Conservation (phyloP, 495 filamentous ascomycete genomes). For the Bathelium albidoporum region DNA sequence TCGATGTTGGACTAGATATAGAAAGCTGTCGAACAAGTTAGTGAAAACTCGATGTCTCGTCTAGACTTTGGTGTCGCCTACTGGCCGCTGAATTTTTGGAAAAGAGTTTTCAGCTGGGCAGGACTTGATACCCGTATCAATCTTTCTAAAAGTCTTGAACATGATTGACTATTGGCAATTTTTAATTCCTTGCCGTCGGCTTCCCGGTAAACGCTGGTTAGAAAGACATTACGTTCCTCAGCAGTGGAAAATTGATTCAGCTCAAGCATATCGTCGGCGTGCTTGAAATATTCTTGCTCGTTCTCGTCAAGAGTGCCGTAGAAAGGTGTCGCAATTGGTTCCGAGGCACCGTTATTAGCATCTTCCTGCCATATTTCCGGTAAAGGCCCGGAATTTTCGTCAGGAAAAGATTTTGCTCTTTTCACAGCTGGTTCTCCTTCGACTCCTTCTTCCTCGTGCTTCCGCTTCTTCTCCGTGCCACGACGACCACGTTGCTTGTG, state of each 20-base stretch:
- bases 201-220: conserved; percentile 77
- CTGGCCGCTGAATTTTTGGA: conserved; percentile 75
- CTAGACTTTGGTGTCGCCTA: conserved; percentile 51
- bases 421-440: conserved; percentile 14
- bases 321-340: conserved; percentile 48
- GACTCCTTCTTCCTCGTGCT: conserved; percentile 37
- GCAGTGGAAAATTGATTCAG: conserved; percentile 67
- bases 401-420: neutral
- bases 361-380: conserved; percentile 8
- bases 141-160: conserved; percentile 84
- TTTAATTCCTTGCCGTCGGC: conserved; percentile 89
- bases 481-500: conserved; percentile 60
- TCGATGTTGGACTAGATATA: conserved; percentile 81
- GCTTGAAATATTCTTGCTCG: conserved; percentile 90
- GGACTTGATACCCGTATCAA: conserved; percentile 72
- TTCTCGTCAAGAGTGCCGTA: conserved; percentile 82
- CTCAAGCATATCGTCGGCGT: conserved; percentile 79
- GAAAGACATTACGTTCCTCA: conserved; percentile 70
- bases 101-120: conserved; percentile 73
- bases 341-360: conserved; percentile 14
- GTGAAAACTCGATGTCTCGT: conserved; percentile 73
- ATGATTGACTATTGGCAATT: conserved; percentile 87
- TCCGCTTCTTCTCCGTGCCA: conserved; percentile 45
- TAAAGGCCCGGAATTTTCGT: conserved; percentile 2
- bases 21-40: conserved; percentile 46